Evolutionary conservation across 108 stramenopile genomes (phyloP), one percentile per base, ranked within the genome.

Genomic region (Bacterosira constricta): DNA sequence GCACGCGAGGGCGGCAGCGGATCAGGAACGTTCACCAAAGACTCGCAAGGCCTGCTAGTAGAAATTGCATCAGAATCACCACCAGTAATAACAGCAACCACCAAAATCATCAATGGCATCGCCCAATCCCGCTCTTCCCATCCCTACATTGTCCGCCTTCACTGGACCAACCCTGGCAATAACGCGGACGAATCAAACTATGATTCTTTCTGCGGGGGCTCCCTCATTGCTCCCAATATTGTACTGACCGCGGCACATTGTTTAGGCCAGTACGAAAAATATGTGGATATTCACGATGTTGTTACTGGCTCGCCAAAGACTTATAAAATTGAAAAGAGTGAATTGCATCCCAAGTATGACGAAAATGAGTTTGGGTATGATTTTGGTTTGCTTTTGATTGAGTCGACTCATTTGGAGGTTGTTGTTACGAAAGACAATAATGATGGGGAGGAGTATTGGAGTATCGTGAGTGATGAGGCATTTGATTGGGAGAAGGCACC

Each of bases 301-400:
- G 39, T 8, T 1, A 3, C 6, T 3, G 27, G 36, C 44, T 42
- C 34, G 18, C 38, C 57, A 1, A 6, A 51, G 9, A 29, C 23
- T 2, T 26, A 59, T 46, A 18, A 20, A 0, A 45, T 44, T 1
- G 38, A 9, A 3, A 27, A 44, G 13, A 29, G 18, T 18, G 46
- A 20, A 3, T 8, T 18, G 12, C 87, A 88, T 63, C 84, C 87
- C 5, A 18, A 47, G 3, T 77, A 75, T 66, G 45, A 47, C 5
- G 45, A 11, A 6, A 8, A 12, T 1, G 27, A 30, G 20, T 58
- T 47, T 49, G 69, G 69, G 20, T 34, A 46, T 49, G 69, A 69
- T 59, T 69, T 49, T 46, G 69, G 44, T 5, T 30, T 69, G 56
- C 35, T 58, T 4, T 1, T 45, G 38, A 49, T 69, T 37, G 69